Base-by-base conservation (phyloP, 2,329 filamentous ascomycete genomes). In the Simplicillium sp. region DNA sequence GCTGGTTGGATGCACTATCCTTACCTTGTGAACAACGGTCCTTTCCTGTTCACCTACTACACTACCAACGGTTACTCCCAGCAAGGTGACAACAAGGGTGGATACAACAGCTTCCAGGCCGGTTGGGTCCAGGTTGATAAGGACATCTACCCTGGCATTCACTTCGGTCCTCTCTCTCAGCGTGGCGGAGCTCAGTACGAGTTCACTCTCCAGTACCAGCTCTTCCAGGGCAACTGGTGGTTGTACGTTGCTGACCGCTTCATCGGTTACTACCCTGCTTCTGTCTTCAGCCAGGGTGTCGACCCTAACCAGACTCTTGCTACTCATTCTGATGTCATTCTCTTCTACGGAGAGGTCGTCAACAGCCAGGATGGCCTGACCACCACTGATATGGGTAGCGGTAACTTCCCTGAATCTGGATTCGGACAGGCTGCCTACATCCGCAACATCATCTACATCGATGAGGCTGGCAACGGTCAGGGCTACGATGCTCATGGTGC, bases 171-270 rank as follows among this genome's bases (percentile, higher is more conserved):
- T 12, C 37, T 47, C 8, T 44, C 46, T 13, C 34, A 36, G n/a
- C 36, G 37, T 18, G 41, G 40, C 29, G 47, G 47, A 11, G 13
- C 16, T 14, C 40, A 42, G 37, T 42, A 39, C 39, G 48, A 48
- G 36, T 38, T 44, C 20, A 17, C 41, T 11, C 45, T 50, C 28
- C 37, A 40, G 20, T 50, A 33, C 36, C 17, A 38, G 8, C 44
- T 45, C 29, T 42, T 18, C 37, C n/a, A 38, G 40, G 48, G 46
- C 17, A 50, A 48, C 39, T 50, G 48, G 48, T 50, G 48, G 48
- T 36, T 50, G 37, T 38, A 29, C 29, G 41, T 39, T 4, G 16
- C 43, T 14, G 48, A 44, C 36, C 43, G 43, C 17, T 48, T 17
- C 12, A 29, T 48, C 31, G 48, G 48, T 33, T 50, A 50, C 44